Percentiles rank a stretch among this genome's conserved stretches.
Evolutionary conservation across 352 stramenopile genomes (phyloP).

Genomic region (Globisporangium takayamanum): DNA sequence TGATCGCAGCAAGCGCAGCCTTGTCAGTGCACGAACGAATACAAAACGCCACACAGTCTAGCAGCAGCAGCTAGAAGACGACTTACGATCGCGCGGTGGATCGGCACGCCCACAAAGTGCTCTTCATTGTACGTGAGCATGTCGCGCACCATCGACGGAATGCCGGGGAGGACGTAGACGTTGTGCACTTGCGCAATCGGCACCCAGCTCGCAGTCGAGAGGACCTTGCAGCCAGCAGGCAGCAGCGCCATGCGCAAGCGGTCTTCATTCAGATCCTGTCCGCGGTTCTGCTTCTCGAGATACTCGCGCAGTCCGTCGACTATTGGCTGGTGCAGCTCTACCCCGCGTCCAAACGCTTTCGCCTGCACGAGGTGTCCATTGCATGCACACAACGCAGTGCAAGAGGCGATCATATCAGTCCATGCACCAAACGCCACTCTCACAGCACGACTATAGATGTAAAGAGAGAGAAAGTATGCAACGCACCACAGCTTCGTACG

Average conservation of each 20-base stretch:
- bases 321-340: slow-evolving; percentile 67
- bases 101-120: slow-evolving; percentile 71
- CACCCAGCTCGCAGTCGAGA: slow-evolving; percentile 58
- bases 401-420: background rate
- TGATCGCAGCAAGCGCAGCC: background rate
- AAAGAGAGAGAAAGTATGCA: background rate
- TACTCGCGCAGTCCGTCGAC: slow-evolving; percentile 44
- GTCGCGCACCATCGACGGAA: slow-evolving; percentile 71
- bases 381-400: no score
- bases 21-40: background rate
- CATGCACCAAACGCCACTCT: background rate
- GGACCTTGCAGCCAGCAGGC: slow-evolving; percentile 44
- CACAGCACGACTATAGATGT: background rate
- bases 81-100: slow-evolving; percentile 63
- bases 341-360: slow-evolving; percentile 57
- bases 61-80: background rate
- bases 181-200: slow-evolving; percentile 75
- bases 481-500: slow-evolving; percentile 74
- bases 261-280: slow-evolving; percentile 54
- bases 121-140: slow-evolving; percentile 80
- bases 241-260: slow-evolving; percentile 70
- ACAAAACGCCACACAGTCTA: background rate
- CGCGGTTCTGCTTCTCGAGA: slow-evolving; percentile 27
- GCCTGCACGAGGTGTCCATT: slow-evolving; percentile 24
- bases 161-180: slow-evolving; percentile 80